phyloP scores from a whole-genome alignment of 2,329 filamentous ascomycete genomes.

The Talaromyces sp. region DNA sequence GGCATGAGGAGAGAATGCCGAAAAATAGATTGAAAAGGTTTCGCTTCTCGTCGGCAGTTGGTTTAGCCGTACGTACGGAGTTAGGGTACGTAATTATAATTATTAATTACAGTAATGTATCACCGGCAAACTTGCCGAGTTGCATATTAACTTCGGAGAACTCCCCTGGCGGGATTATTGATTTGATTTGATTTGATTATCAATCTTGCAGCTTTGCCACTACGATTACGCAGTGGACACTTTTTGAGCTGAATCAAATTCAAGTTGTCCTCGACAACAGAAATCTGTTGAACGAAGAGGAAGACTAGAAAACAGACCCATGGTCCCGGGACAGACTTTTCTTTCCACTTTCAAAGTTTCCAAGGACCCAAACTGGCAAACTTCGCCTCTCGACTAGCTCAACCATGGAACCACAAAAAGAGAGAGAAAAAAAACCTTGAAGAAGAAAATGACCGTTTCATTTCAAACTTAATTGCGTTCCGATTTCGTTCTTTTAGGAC shows the following conservation, averaged over 20 bases:
- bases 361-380: neutral
- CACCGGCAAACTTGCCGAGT: conserved; percentile 9
- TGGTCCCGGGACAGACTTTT: neutral
- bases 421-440: neutral
- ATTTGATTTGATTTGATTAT: neutral
- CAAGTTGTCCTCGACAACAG: neutral
- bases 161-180: neutral
- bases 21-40: neutral
- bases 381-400: neutral
- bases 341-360: neutral
- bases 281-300: neutral
- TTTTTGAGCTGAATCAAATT: neutral
- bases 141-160: neutral
- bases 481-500: neutral
- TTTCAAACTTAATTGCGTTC: neutral
- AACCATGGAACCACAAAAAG: neutral
- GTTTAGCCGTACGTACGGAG: neutral
- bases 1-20: neutral
- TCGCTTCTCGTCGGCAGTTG: neutral
- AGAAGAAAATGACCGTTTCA: neutral
- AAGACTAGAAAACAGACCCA: neutral
- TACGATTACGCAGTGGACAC: neutral
- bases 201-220: neutral
- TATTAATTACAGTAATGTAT: neutral
- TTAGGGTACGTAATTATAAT: no score